These are phyloP conservation scores for Fusarium sp. DNA, from an alignment of 2,329 filamentous ascomycete species.

Conservation along the genomic window DNA sequence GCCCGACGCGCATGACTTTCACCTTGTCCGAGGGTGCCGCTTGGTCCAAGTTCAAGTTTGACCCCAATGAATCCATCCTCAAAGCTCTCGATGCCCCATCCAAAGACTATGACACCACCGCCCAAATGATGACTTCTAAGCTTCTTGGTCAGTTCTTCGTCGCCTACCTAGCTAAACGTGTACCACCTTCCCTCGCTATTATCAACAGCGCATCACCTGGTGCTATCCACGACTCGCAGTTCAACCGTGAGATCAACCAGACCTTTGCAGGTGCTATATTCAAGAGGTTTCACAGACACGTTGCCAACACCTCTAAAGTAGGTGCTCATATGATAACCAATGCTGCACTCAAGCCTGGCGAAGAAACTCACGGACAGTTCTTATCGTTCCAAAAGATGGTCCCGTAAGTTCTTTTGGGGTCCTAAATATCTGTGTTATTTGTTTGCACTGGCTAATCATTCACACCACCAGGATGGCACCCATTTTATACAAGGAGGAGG, in stretches of 20 bases:
- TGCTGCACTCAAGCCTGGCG: conserved; percentile 23
- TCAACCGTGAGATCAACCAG: not conserved
- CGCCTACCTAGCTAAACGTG: conserved; percentile 21
- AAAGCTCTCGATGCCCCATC: not conserved
- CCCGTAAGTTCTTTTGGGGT: not conserved
- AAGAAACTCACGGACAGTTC: not conserved
- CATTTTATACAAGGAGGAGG: not conserved
- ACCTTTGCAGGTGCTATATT: conserved; percentile 12
- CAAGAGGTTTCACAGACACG: not conserved
- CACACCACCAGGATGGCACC: not conserved
- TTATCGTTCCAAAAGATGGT: not conserved
- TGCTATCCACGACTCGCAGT: conserved; percentile 8
- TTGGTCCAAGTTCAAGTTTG: not conserved
- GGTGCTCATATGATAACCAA: conserved; percentile 8
- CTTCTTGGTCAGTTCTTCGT: conserved; percentile 31
- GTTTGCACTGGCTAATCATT: too few relatives aligned
- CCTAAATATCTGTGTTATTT: too few relatives aligned
- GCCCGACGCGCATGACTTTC: conserved; percentile 25
- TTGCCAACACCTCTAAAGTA: not conserved
- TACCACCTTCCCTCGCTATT: not conserved
- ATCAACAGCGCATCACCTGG: conserved; percentile 5
- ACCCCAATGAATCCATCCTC: not conserved
- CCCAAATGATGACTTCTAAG: conserved; percentile 19
- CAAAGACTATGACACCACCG: not conserved
- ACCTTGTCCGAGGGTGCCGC: conserved; percentile 32